Percentiles rank a stretch among this genome's conserved stretches.
These are phyloP conservation scores for Plasmodium ovale DNA, from an alignment of 169 alveolate genomes.

Conservation along the genomic window DNA sequence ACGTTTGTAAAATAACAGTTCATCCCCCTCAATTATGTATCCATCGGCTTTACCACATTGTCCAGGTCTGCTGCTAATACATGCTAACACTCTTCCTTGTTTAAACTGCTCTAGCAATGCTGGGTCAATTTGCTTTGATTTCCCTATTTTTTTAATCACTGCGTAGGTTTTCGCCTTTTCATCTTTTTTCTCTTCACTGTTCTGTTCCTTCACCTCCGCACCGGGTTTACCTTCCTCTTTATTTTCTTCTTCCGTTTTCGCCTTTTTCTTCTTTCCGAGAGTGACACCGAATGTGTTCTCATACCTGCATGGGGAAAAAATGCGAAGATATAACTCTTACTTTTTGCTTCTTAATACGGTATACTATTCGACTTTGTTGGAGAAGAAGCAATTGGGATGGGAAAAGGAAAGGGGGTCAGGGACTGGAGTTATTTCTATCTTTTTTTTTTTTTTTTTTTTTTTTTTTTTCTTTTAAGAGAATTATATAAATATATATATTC, in stretches of 20 bases:
- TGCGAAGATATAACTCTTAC: background rate
- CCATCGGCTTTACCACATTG: conserved; percentile 98
- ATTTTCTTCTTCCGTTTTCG: conserved; percentile 71
- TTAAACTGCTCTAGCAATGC: conserved; percentile 96
- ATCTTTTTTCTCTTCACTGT: conserved; percentile 77
- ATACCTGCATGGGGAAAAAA: conserved; percentile 63
- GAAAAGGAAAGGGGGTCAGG: too few relatives aligned
- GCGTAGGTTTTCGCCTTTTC: conserved; percentile 76
- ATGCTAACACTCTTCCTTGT: conserved; percentile 97
- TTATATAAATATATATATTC: conserved; percentile 30
- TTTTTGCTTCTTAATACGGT: background rate
- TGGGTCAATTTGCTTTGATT: conserved; percentile 87
- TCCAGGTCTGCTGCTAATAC: conserved; percentile 99
- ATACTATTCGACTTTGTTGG: background rate
- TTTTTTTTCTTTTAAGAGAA: conserved; percentile 31
- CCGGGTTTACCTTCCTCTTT: conserved; percentile 76
- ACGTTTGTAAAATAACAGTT: conserved; percentile 96
- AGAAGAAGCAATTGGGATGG: background rate
- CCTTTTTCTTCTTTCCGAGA: conserved; percentile 76
- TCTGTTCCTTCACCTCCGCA: conserved; percentile 84
- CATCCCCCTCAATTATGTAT: conserved; percentile 98
- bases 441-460: conserved; percentile 46
- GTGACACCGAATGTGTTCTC: conserved; percentile 77
- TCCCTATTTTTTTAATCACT: conserved; percentile 83
- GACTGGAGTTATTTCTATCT: too few relatives aligned